Conservation (phyloP, 805 yeast genomes). For the Lipomyces chichibuensis region DNA sequence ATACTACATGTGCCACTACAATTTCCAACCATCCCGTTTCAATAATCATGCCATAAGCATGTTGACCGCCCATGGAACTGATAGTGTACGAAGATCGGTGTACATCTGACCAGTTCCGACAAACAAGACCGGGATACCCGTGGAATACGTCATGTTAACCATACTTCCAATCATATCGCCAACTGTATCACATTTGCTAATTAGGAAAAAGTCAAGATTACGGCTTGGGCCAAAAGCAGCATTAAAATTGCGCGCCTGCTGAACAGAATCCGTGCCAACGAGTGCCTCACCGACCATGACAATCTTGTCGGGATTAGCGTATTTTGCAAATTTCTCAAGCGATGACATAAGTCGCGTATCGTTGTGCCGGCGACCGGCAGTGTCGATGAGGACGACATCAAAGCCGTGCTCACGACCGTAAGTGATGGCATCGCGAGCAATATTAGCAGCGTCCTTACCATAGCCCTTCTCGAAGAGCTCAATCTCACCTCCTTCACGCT, state of each 20-base stretch:
- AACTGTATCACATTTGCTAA: conserved; percentile 95
- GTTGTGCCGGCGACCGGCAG: conserved; percentile 97
- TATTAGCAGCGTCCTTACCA: conserved; percentile 95
- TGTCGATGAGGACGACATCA: conserved; percentile 90
- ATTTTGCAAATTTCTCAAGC: conserved; percentile 88
- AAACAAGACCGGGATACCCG: conserved; percentile 91
- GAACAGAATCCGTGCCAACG: conserved; percentile 96
- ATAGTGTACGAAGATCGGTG: conserved; percentile 86
- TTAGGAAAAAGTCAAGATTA: conserved; percentile 82
- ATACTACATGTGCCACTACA: background rate
- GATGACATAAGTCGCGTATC: conserved; percentile 96
- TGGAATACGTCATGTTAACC: conserved; percentile 97
- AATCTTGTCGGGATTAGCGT: conserved; percentile 93
- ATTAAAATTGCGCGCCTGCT: conserved; percentile 91
- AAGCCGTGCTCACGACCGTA: conserved; percentile 69
- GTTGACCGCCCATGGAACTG: conserved; percentile 90
- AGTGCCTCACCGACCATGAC: conserved; percentile 99
- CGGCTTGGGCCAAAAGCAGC: conserved; percentile 87
- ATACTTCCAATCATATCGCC: conserved; percentile 95
- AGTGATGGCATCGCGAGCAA: conserved; percentile 87
- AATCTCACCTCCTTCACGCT: conserved; percentile 54
- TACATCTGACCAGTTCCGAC: conserved; percentile 98
- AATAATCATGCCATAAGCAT: conserved; percentile 57
- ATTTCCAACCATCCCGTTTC: background rate
- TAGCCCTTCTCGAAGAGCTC: conserved; percentile 93